Evolutionary conservation across 768 basidiomycete species (phyloP).

Genomic region (Astraeus odoratus): DNA sequence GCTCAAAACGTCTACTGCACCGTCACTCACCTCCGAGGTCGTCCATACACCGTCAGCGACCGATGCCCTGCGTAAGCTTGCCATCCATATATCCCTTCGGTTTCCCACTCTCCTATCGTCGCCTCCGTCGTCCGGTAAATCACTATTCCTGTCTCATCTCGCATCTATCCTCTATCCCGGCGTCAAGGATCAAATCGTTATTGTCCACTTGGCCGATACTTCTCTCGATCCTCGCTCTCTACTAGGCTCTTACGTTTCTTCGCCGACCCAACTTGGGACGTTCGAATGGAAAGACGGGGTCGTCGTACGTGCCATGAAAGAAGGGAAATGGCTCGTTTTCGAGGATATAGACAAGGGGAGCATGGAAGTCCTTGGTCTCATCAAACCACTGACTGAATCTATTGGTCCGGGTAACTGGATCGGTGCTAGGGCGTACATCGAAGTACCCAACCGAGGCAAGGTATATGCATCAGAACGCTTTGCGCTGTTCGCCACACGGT

Average conservation of each 20-base stretch:
- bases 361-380: conserved; percentile 79
- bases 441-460: conserved; percentile 66
- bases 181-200: conserved; percentile 62
- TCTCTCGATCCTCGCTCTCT: conserved; percentile 91
- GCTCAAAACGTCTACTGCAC: conserved; percentile 38
- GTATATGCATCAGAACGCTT: conserved; percentile 77
- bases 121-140: conserved; percentile 84
- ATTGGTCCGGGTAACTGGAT: conserved; percentile 64
- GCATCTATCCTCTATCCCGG: conserved; percentile 58
- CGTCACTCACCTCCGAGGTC: conserved; percentile 30
- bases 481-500: conserved; percentile 85
- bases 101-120: conserved; percentile 81
- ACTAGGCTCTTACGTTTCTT: conserved; percentile 90
- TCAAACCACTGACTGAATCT: conserved; percentile 81
- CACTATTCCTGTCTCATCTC: conserved; percentile 70
- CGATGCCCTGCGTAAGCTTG: conserved; percentile 53
- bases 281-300: conserved; percentile 98
- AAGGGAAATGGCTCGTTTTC: conserved; percentile 89
- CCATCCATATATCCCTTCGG: conserved; percentile 56
- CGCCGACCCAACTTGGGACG: conserved; percentile 69
- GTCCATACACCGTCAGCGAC: conserved; percentile 61
- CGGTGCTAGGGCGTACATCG: conserved; percentile 60
- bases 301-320: conserved; percentile 79
- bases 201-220: conserved; percentile 89
- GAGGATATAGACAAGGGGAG: conserved; percentile 90